Conservation (phyloP, 148 eudicot species). For the Simmondsia chinensis region DNA sequence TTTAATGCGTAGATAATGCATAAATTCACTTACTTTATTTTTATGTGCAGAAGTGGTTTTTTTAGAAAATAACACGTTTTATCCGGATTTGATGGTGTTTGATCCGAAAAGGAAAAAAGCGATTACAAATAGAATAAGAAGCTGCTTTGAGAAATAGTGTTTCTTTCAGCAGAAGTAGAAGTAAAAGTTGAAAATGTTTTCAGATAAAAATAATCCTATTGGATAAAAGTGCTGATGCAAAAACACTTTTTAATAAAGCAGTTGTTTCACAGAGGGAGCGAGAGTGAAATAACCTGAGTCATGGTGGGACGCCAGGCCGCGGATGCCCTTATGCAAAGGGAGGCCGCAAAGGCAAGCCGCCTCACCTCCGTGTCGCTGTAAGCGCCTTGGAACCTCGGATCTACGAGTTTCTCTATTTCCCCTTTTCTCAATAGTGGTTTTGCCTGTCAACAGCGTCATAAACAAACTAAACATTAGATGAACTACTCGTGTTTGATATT, state of each 20-base stretch:
- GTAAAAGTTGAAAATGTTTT: too few species aligned
- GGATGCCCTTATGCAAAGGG: constrained; percentile 75
- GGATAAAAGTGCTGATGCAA: too few species aligned
- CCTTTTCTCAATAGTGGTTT: constrained; percentile 65
- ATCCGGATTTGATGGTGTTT: too few species aligned
- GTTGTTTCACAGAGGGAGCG: neutral
- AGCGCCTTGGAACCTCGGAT: constrained; percentile 54
- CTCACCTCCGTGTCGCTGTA: constrained; percentile 38
- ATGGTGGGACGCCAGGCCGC: constrained; percentile 87
- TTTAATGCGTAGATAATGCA: too few species aligned
- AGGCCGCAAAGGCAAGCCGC: constrained; percentile 55
- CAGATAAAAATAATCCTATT: too few species aligned
- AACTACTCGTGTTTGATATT: neutral
- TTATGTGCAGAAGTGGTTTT: too few species aligned
- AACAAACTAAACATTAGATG: constrained; percentile 2
- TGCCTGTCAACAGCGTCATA: constrained; percentile 42
- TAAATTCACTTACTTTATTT: too few species aligned
- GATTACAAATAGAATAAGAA: too few species aligned
- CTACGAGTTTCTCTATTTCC: constrained; percentile 46
- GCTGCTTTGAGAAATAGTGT: too few species aligned
- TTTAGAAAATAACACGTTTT: too few species aligned
- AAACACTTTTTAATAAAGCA: neutral
- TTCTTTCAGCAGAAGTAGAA: too few species aligned
- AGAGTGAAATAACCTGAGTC: constrained; percentile 45
- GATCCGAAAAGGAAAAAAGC: too few species aligned